phyloP scores from a whole-genome alignment of 2,329 filamentous ascomycete genomes.

The Fusarium mundagurra region DNA sequence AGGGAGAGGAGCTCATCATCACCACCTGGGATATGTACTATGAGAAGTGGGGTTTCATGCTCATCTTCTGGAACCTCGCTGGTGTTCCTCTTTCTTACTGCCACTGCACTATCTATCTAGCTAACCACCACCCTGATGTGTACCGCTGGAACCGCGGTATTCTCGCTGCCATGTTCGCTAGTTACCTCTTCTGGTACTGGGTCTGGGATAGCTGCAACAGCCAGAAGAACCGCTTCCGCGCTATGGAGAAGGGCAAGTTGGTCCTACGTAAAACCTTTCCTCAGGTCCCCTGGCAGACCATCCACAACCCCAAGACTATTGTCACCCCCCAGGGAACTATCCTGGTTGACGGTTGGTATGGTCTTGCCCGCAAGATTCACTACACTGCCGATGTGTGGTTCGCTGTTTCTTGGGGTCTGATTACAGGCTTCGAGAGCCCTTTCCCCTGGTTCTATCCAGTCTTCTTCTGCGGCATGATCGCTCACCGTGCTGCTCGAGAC shows the following conservation, averaged over 20 bases:
- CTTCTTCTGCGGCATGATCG: slow-evolving; percentile 85
- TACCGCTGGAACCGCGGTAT: slow-evolving; percentile 81
- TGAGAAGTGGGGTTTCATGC: slow-evolving; percentile 97
- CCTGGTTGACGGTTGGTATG: slow-evolving; percentile 87
- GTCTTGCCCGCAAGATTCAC: slow-evolving; percentile 71
- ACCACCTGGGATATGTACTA: slow-evolving; percentile 97
- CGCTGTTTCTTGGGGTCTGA: slow-evolving; percentile 60
- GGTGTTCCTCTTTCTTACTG: slow-evolving; percentile 92
- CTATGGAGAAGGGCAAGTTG: slow-evolving; percentile 77
- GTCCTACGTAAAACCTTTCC: slow-evolving; percentile 84
- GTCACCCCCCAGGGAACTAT: slow-evolving; percentile 77
- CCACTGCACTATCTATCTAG: slow-evolving; percentile 91
- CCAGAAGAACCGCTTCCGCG: slow-evolving; percentile 93
- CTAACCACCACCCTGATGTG: slow-evolving; percentile 79
- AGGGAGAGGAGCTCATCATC: slow-evolving; percentile 90
- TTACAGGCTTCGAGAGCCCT: slow-evolving; percentile 69
- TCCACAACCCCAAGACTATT: slow-evolving; percentile 84
- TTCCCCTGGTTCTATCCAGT: slow-evolving; percentile 93
- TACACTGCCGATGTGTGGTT: slow-evolving; percentile 62
- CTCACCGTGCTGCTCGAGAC: slow-evolving; percentile 80
- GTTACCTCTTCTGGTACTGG: slow-evolving; percentile 88
- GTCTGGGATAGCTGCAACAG: slow-evolving; percentile 92
- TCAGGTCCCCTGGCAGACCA: slow-evolving; percentile 86
- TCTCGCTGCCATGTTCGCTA: slow-evolving; percentile 70
- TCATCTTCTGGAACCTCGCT: slow-evolving; percentile 97